Percentiles rank a stretch among this genome's conserved stretches.
Evolutionary conservation across 495 filamentous ascomycete species (phyloP).

Genomic region (Aspergillus bridgeri): DNA sequence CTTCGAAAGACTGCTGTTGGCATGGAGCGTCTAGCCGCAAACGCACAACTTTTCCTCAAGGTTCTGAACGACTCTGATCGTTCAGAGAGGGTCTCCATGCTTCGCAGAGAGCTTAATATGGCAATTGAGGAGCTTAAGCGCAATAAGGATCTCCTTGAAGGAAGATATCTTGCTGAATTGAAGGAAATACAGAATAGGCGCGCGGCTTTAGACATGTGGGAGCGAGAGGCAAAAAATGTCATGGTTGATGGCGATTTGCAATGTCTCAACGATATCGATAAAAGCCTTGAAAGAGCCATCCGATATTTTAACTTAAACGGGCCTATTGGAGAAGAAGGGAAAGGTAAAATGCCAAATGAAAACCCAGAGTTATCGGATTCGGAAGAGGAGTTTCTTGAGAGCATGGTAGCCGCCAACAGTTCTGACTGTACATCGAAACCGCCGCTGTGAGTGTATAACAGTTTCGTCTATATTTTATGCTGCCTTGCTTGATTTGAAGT

Average conservation of each 20-base stretch:
- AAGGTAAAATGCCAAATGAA: not conserved
- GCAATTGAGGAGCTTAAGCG: conserved; percentile 12
- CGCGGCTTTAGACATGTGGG: conserved; percentile 1
- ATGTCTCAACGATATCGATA: conserved; percentile 1
- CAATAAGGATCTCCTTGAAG: conserved; percentile 11
- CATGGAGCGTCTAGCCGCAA: conserved; percentile 13
- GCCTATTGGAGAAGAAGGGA: not conserved
- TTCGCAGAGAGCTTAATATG: conserved; percentile 7
- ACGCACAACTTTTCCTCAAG: conserved; percentile 11
- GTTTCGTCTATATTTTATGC: too few species aligned
- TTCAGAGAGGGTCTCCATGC: conserved; percentile 7
- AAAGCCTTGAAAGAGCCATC: not conserved
- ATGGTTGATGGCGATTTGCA: conserved; percentile 1
- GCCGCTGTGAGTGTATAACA: too few species aligned
- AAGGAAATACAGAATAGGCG: conserved; percentile 6
- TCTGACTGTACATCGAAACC: not conserved
- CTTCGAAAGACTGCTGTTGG: not conserved
- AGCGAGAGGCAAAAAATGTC: conserved; percentile 1
- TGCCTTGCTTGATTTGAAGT: too few species aligned
- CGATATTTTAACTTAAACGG: not conserved
- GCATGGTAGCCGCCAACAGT: not conserved
- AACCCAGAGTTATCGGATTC: conserved; percentile 1
- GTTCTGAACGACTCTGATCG: conserved; percentile 5
- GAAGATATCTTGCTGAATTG: conserved; percentile 2
- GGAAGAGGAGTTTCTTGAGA: conserved; percentile 3